Conservation (phyloP, 176 grass and related monocot genomes). For the Dactylis glomerata region DNA sequence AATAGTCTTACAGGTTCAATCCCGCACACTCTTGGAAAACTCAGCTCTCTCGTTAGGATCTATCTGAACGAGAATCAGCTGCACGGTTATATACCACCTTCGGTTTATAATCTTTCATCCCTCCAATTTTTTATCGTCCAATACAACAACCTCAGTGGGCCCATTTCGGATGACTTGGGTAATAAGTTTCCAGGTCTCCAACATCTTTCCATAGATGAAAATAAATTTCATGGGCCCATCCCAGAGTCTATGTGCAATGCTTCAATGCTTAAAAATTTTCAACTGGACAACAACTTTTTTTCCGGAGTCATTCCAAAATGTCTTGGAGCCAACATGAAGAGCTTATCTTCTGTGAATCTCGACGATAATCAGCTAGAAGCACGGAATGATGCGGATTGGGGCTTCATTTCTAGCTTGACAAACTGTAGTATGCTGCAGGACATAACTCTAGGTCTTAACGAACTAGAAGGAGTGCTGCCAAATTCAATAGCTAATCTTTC, state of each 20-base stretch:
- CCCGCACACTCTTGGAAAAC: background rate
- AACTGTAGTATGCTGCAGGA: background rate
- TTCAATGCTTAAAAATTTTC: background rate
- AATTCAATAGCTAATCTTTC: slow-evolving; percentile 10
- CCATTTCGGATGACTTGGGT: background rate
- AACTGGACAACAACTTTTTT: background rate
- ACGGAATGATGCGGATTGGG: background rate
- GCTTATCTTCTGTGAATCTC: background rate
- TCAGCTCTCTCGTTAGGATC: background rate
- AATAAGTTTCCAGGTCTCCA: background rate
- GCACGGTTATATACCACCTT: background rate
- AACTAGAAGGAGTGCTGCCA: slow-evolving; percentile 3
- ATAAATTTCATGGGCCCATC: background rate
- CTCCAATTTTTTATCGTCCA: background rate
- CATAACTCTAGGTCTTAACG: background rate
- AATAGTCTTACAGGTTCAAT: background rate
- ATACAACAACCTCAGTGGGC: background rate
- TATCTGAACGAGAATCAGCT: background rate
- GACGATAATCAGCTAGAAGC: background rate
- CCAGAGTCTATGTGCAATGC: slow-evolving; percentile 1
- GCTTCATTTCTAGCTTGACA: slow-evolving; percentile 2
- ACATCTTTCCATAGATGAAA: rapidly evolving
- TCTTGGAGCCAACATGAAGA: background rate
- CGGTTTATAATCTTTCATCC: background rate
- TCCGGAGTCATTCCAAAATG: background rate